A percentile compares a stretch with the other conserved stretches of the same genome.
Conservation (phyloP, 345 rosid species). For the Rhodamnia rubescens region DNA sequence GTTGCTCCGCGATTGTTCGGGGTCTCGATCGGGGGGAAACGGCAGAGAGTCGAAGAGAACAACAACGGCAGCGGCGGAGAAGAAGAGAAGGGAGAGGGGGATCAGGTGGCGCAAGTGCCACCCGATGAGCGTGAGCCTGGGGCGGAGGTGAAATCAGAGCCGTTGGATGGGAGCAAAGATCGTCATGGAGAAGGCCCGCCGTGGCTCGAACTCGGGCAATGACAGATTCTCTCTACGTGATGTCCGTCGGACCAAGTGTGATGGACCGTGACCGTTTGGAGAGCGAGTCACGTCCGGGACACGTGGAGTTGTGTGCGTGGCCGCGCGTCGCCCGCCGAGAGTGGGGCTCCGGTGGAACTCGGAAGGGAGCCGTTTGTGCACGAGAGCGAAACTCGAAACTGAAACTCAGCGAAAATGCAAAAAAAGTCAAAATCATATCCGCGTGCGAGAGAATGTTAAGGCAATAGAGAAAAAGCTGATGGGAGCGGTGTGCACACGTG, state of each 20-base stretch:
- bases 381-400: too few relatives aligned
- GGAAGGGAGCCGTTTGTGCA: too few relatives aligned
- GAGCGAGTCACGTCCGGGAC: too few relatives aligned
- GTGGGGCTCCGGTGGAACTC: too few relatives aligned
- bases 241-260: not conserved
- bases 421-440: too few relatives aligned
- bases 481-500: too few relatives aligned
- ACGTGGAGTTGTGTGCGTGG: too few relatives aligned
- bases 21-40: slow-evolving; percentile 69
- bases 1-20: slow-evolving; percentile 68
- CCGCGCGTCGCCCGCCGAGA: too few relatives aligned
- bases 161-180: slow-evolving; percentile 35
- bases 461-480: too few relatives aligned
- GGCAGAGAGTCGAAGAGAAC: slow-evolving; percentile 43
- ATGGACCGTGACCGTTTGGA: not conserved
- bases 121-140: slow-evolving; percentile 5
- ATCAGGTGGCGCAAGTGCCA: slow-evolving; percentile 2
- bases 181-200: slow-evolving; percentile 14
- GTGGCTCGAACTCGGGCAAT: slow-evolving; percentile 63
- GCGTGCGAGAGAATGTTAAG: too few relatives aligned
- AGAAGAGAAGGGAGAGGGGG: slow-evolving; percentile 1
- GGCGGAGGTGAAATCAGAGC: slow-evolving; percentile 48
- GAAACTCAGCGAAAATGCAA: too few relatives aligned
- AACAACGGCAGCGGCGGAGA: not conserved
- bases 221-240: not conserved